Evolutionary conservation across 2,329 filamentous ascomycete genomes (phyloP).

Genomic region (Cordyceps javanica): DNA sequence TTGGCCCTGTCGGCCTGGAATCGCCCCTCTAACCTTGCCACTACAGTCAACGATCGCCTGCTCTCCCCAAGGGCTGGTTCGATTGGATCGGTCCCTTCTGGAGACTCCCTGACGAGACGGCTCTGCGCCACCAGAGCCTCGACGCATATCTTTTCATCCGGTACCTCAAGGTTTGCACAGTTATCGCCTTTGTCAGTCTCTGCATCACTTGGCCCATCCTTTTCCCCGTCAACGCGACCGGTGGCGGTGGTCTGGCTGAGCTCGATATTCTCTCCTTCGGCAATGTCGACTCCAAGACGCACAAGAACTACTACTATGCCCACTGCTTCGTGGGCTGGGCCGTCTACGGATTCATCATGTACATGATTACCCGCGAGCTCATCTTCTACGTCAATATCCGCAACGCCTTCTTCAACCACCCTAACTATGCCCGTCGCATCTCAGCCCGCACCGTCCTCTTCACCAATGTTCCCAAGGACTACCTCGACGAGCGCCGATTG

Average conservation of each 20-base stretch:
- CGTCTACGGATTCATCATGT: slow-evolving; percentile 83
- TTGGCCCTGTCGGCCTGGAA: not conserved
- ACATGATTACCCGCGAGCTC: slow-evolving; percentile 81
- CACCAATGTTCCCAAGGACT: slow-evolving; percentile 72
- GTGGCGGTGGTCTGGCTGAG: slow-evolving; percentile 57
- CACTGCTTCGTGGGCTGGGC: slow-evolving; percentile 76
- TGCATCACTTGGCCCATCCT: slow-evolving; percentile 81
- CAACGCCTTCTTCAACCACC: slow-evolving; percentile 85
- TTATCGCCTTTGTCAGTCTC: slow-evolving; percentile 43
- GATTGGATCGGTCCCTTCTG: slow-evolving; percentile 59
- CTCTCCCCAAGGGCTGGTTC: slow-evolving; percentile 50
- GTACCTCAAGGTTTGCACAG: slow-evolving; percentile 12
- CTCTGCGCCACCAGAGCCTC: slow-evolving; percentile 80
- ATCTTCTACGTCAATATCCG: slow-evolving; percentile 91
- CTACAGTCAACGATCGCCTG: slow-evolving; percentile 47
- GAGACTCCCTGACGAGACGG: slow-evolving; percentile 64
- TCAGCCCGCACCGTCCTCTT: slow-evolving; percentile 89
- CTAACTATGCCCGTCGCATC: slow-evolving; percentile 74
- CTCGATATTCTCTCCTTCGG: slow-evolving; percentile 44
- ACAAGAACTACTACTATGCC: slow-evolving; percentile 65
- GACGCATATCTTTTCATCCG: slow-evolving; percentile 64
- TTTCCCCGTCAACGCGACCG: slow-evolving; percentile 77
- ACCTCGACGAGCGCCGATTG: slow-evolving; percentile 69
- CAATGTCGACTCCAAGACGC: slow-evolving; percentile 42
- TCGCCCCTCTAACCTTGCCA: not conserved